Conservation (phyloP, 495 filamentous ascomycete genomes). For the Penicillium paxilli region DNA sequence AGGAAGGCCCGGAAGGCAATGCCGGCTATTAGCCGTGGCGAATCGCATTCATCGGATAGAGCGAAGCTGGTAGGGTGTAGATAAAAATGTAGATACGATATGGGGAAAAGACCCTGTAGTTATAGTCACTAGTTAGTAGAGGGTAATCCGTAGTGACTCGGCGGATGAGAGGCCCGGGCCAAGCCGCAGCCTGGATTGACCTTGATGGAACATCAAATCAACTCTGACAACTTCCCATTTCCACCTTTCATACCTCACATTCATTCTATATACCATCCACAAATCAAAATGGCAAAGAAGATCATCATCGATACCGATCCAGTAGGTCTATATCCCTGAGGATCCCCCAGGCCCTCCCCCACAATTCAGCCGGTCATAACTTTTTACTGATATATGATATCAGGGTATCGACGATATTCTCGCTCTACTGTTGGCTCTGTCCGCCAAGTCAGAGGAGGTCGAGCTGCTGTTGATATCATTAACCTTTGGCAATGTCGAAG, state of each 20-base stretch:
- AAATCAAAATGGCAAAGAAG: slow-evolving; percentile 46
- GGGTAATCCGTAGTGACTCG: not conserved
- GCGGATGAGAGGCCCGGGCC: not conserved
- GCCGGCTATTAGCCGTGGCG: not conserved
- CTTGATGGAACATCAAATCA: not conserved
- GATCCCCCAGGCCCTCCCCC: too few species aligned
- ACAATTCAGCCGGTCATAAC: too few species aligned
- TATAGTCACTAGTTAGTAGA: not conserved
- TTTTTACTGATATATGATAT: too few species aligned
- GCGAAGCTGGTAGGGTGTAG: not conserved
- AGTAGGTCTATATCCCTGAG: slow-evolving; percentile 46
- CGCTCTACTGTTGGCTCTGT: slow-evolving; percentile 80
- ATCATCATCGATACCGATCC: slow-evolving; percentile 97
- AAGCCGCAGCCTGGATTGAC: not conserved
- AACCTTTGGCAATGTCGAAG: slow-evolving; percentile 88
- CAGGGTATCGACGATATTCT: slow-evolving; percentile 92
- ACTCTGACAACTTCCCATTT: slow-evolving; percentile 9
- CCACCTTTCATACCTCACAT: not conserved
- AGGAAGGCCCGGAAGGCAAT: slow-evolving; percentile 8
- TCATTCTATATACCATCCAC: not conserved
- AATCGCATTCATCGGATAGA: not conserved
- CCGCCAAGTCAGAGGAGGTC: slow-evolving; percentile 78
- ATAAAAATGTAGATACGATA: too few species aligned
- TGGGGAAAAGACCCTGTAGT: too few species aligned
- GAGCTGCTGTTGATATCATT: slow-evolving; percentile 87